phyloP scores from a whole-genome alignment of 2,329 filamentous ascomycete species.

The Fusarium sororula region DNA sequence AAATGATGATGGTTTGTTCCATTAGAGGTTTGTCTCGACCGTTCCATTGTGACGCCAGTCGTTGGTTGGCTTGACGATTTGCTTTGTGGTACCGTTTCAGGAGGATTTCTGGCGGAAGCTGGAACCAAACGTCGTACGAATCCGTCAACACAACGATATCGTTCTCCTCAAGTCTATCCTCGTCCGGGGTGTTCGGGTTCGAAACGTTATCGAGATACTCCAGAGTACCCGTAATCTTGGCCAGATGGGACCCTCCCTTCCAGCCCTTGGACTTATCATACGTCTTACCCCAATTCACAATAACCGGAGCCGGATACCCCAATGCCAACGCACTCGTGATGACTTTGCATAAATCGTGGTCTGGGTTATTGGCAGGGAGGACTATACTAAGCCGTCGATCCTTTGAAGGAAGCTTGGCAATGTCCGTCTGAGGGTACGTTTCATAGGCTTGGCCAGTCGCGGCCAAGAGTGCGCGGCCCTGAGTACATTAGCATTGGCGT shows the following conservation, averaged over 20 bases:
- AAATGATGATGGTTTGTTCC: conserved; percentile 33
- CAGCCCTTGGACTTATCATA: conserved; percentile 13
- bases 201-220: conserved; percentile 37
- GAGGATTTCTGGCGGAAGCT: conserved; percentile 41
- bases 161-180: conserved; percentile 26
- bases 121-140: conserved; percentile 44
- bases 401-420: background rate
- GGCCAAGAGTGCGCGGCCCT: background rate
- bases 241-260: conserved; percentile 34
- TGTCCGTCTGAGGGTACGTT: background rate
- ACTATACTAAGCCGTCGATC: conserved; percentile 29
- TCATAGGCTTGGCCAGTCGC: background rate
- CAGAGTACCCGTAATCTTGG: conserved; percentile 41
- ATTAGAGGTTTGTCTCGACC: background rate
- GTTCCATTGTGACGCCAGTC: conserved; percentile 14
- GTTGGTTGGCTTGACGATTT: conserved; percentile 24
- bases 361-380: conserved; percentile 31
- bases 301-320: conserved; percentile 40
- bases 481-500: background rate
- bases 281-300: conserved; percentile 42
- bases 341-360: conserved; percentile 41
- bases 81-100: conserved; percentile 39
- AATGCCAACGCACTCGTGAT: conserved; percentile 37
- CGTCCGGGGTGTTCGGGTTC: background rate
- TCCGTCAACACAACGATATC: conserved; percentile 42